phyloP scores from a whole-genome alignment of 164 flowering plant genomes.

The Aristolochia fimbriata region DNA sequence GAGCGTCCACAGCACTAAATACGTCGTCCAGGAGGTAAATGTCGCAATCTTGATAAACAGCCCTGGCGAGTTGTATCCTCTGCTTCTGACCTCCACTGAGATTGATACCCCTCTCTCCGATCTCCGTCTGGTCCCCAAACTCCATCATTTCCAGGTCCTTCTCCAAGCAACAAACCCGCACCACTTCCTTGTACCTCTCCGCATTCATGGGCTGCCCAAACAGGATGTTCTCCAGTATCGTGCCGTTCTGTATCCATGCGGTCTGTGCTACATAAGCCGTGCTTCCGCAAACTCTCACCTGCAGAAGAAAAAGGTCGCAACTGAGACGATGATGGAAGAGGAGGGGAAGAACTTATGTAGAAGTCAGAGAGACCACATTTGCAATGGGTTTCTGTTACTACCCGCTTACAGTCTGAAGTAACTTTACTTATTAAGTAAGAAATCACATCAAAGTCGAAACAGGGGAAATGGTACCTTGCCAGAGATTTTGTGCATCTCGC shows the following conservation, averaged over 20 bases:
- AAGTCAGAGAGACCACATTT: background rate
- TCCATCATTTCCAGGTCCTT: constrained; percentile 98
- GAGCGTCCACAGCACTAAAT: constrained; percentile 98
- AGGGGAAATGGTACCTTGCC: constrained; percentile 55
- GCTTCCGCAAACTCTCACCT: constrained; percentile 83
- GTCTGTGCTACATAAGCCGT: constrained; percentile 98
- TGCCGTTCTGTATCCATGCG: constrained; percentile 94
- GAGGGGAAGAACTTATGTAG: background rate
- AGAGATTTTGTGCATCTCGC: constrained; percentile 84
- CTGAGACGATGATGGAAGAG: background rate
- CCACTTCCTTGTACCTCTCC: constrained; percentile 53
- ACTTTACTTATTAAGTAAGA: too few species aligned
- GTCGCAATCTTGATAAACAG: constrained; percentile 92
- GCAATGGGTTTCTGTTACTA: too few species aligned
- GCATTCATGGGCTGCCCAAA: constrained; percentile 77
- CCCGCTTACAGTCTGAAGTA: too few species aligned
- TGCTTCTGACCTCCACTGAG: constrained; percentile 99
- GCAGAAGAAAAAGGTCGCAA: constrained; percentile 2
- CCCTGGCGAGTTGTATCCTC: constrained; percentile 92
- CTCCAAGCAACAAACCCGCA: constrained; percentile 73
- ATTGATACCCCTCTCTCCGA: constrained; percentile 97
- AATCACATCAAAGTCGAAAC: too few species aligned
- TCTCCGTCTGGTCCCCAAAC: constrained; percentile 91
- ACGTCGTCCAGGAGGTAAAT: constrained; percentile 90
- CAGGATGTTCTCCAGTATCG: constrained; percentile 82